Evolutionary conservation across 164 flowering plant species (phyloP).

Genomic region (Pachysandra terminalis): DNA sequence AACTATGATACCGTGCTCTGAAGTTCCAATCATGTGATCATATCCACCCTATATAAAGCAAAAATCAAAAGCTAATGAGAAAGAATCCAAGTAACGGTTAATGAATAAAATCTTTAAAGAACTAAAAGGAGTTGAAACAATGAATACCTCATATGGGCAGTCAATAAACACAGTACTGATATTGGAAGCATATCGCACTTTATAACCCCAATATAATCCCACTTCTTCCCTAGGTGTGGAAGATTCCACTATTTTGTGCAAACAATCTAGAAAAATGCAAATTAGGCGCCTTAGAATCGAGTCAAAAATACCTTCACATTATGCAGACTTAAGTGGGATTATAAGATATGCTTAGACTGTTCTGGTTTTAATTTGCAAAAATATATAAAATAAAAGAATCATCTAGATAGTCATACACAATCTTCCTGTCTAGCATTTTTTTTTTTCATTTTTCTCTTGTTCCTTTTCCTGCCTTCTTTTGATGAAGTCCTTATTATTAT

Average conservation of each 20-base stretch:
- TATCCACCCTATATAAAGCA: conserved; percentile 67
- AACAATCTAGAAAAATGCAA: conserved; percentile 35
- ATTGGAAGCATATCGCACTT: conserved; percentile 86
- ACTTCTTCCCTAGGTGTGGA: conserved; percentile 72
- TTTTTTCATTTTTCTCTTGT: too few species aligned
- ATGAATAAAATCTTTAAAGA: neutral
- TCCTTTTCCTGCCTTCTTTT: too few species aligned
- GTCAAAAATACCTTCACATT: too few species aligned
- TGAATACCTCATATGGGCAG: conserved; percentile 71
- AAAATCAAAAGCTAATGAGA: neutral
- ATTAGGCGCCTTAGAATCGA: neutral
- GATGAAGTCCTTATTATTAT: too few species aligned
- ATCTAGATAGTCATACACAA: too few species aligned
- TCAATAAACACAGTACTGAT: conserved; percentile 62
- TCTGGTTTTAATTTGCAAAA: too few species aligned
- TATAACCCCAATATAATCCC: conserved; percentile 93
- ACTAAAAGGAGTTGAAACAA: conserved; percentile 2
- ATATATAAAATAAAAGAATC: too few species aligned
- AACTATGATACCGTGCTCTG: conserved; percentile 77
- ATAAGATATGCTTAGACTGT: too few species aligned
- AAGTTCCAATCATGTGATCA: conserved; percentile 84
- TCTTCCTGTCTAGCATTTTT: too few species aligned
- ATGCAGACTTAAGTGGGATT: too few species aligned
- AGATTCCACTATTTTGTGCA: conserved; percentile 57
- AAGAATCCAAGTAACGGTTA: neutral